phyloP scores from a whole-genome alignment of 1,139 yeast species.

The Candida freyschussii region DNA sequence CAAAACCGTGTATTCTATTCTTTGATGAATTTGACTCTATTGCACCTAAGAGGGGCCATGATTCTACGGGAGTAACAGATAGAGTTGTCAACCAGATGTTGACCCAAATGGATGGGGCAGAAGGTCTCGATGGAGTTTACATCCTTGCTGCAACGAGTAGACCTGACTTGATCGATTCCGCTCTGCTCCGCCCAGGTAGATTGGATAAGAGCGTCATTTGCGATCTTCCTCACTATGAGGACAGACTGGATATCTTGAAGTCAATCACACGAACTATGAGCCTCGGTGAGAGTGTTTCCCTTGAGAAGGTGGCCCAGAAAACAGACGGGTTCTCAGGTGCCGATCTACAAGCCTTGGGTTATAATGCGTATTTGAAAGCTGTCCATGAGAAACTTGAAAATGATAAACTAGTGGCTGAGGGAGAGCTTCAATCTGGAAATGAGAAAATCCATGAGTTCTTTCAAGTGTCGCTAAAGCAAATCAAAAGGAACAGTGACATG shows the following conservation, averaged over 20 bases:
- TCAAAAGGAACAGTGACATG: conserved; percentile 25
- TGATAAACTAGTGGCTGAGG: conserved; percentile 32
- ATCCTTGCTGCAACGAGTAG: conserved; percentile 95
- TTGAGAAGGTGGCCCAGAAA: conserved; percentile 49
- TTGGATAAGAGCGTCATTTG: conserved; percentile 88
- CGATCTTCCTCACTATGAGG: conserved; percentile 72
- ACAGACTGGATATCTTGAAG: conserved; percentile 66
- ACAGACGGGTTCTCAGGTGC: conserved; percentile 91
- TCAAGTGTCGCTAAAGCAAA: conserved; percentile 31
- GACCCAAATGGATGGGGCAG: conserved; percentile 99
- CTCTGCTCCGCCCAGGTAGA: conserved; percentile 91
- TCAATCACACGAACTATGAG: conserved; percentile 59
- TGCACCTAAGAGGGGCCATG: conserved; percentile 98
- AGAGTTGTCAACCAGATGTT: conserved; percentile 95
- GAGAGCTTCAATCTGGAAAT: conserved; percentile 26
- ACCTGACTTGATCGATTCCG: conserved; percentile 94
- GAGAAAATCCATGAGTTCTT: conserved; percentile 31
- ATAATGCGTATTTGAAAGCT: conserved; percentile 87
- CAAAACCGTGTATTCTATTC: conserved; percentile 88
- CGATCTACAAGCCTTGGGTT: conserved; percentile 87
- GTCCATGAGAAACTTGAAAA: conserved; percentile 70
- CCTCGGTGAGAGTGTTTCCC: conserved; percentile 44
- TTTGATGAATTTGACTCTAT: conserved; percentile 97
- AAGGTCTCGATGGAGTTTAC: conserved; percentile 94
- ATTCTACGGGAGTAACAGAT: conserved; percentile 96